Conservation (phyloP, 192 early-diverging fungal genomes). For the Backusella westeae region DNA sequence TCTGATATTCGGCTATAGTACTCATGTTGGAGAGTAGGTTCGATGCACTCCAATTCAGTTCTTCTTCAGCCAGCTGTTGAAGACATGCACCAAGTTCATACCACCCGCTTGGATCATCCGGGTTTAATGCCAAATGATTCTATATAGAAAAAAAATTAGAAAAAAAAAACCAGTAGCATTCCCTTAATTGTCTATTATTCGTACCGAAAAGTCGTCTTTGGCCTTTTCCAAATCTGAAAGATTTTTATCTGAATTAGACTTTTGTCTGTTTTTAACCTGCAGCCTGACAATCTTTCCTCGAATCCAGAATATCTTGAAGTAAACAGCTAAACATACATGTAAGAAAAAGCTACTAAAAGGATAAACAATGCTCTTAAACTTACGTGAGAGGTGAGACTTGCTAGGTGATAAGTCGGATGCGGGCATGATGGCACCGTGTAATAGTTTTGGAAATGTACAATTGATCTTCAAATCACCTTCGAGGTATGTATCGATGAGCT, state of each 20-base stretch:
- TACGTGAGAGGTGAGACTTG: constrained; percentile 13
- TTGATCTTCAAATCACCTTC: neutral
- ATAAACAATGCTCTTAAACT: neutral
- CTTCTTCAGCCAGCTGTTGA: constrained; percentile 61
- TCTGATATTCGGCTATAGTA: constrained; percentile 59
- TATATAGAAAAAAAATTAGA: neutral
- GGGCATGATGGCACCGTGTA: neutral
- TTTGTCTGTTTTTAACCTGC: constrained; percentile 49
- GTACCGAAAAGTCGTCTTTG: constrained; percentile 50
- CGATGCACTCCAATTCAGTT: constrained; percentile 56
- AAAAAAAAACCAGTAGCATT: neutral
- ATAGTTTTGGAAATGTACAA: neutral
- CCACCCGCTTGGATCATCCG: constrained; percentile 61
- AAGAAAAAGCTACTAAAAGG: neutral
- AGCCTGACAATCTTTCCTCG: constrained; percentile 51
- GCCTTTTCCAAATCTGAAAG: constrained; percentile 57
- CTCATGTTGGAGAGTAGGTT: constrained; percentile 50
- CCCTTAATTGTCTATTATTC: neutral
- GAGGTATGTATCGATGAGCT: neutral
- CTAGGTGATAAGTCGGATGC: neutral
- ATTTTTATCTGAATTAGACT: constrained; percentile 47
- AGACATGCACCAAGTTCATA: constrained; percentile 58
- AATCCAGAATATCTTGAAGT: constrained; percentile 55
- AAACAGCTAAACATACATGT: constrained; percentile 36
- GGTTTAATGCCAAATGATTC: constrained; percentile 55